These are phyloP conservation scores for Candida nanaspora DNA, from an alignment of 805 yeast genomes.

Conservation along the genomic window DNA sequence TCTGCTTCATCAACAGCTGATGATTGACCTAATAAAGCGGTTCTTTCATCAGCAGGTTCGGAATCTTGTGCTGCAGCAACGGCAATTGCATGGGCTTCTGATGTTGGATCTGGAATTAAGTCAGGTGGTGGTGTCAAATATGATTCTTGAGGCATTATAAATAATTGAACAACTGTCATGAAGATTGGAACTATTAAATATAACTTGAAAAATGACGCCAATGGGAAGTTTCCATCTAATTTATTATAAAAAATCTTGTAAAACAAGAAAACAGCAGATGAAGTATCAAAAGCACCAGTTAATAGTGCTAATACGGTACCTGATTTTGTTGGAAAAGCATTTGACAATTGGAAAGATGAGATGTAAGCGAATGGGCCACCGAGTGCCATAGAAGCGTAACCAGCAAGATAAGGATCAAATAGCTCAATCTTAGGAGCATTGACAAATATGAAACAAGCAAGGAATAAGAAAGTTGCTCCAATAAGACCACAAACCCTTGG, in stretches of 20 bases:
- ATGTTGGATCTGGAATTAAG: constrained; percentile 24
- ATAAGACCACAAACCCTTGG: constrained; percentile 47
- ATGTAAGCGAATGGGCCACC: constrained; percentile 55
- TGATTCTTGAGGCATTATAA: constrained; percentile 43
- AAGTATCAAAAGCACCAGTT: constrained; percentile 55
- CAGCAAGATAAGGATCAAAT: constrained; percentile 46
- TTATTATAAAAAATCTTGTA: constrained; percentile 34
- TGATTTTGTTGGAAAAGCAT: constrained; percentile 46
- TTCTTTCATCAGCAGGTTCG: constrained; percentile 6
- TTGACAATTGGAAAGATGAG: constrained; percentile 50
- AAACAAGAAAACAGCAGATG: constrained; percentile 45
- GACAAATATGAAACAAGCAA: constrained; percentile 41
- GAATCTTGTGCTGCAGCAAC: constrained; percentile 21
- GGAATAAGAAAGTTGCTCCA: constrained; percentile 39
- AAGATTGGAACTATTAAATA: constrained; percentile 44
- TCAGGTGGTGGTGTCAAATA: constrained; percentile 35
- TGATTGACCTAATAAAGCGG: constrained; percentile 20
- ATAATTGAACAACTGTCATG: constrained; percentile 37
- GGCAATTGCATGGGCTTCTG: constrained; percentile 19
- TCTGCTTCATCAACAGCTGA: constrained; percentile 1
- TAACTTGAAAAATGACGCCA: constrained; percentile 37
- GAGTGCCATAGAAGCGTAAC: constrained; percentile 45
- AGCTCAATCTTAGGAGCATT: constrained; percentile 23
- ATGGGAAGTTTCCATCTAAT: constrained; percentile 27
- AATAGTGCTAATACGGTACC: constrained; percentile 46